A percentile compares a stretch with the other conserved stretches of the same genome.
These are phyloP conservation scores for Komagataella mondaviorum DNA, from an alignment of 805 yeast genomes.

Conservation along the genomic window DNA sequence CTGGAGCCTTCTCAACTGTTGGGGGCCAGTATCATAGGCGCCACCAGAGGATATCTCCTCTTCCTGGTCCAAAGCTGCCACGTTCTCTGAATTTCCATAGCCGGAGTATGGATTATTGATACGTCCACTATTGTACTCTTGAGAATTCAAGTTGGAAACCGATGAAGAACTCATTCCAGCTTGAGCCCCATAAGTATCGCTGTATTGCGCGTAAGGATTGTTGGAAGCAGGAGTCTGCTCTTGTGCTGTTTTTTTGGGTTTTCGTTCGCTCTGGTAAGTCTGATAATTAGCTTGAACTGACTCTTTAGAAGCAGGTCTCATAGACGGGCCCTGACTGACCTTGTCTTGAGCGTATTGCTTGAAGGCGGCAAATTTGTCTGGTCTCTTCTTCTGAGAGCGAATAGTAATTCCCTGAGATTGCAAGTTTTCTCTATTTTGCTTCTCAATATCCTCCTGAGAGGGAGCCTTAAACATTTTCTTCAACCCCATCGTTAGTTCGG, in stretches of 20 bases:
- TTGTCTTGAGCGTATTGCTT: constrained; percentile 29
- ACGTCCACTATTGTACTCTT: neutral
- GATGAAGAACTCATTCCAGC: neutral
- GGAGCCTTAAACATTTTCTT: constrained; percentile 26
- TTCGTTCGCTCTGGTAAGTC: neutral
- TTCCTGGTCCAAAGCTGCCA: neutral
- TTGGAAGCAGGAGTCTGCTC: neutral
- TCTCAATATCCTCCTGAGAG: constrained; percentile 28
- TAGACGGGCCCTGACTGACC: constrained; percentile 8
- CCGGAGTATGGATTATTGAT: neutral
- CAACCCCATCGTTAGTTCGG: constrained; percentile 26
- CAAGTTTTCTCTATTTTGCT: constrained; percentile 25
- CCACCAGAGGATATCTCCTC: neutral
- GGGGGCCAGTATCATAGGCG: neutral
- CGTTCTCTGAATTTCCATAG: neutral
- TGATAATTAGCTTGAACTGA: neutral
- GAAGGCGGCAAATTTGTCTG: constrained; percentile 33
- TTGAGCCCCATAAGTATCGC: neutral
- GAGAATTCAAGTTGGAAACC: neutral
- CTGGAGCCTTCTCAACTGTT: neutral
- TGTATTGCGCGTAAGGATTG: neutral
- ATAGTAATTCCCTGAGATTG: constrained; percentile 28
- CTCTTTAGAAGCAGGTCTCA: constrained; percentile 11
- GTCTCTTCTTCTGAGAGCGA: constrained; percentile 20
- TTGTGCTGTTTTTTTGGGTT: neutral